Evolutionary conservation across 2,329 filamentous ascomycete genomes (phyloP).

Genomic region (Fusarium nematophilum): DNA sequence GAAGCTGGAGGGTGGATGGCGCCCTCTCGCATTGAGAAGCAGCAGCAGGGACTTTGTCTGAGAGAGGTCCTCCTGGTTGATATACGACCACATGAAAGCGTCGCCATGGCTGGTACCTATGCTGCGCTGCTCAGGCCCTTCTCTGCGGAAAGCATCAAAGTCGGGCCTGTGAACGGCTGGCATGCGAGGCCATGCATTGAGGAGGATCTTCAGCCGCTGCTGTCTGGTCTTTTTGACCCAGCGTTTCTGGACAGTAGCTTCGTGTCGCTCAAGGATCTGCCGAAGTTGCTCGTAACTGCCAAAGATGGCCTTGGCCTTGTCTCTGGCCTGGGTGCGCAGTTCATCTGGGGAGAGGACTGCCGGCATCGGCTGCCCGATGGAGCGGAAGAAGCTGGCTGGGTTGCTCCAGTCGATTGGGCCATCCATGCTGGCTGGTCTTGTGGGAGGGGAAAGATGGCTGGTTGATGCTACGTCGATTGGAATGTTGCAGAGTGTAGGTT

Average conservation of each 20-base stretch:
- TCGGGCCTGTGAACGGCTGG: slow-evolving; percentile 62
- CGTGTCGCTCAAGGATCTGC: slow-evolving; percentile 60
- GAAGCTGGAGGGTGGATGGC: slow-evolving; percentile 59
- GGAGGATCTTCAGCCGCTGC: slow-evolving; percentile 59
- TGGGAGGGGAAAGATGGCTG: too few species aligned
- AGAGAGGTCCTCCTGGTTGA: slow-evolving; percentile 68
- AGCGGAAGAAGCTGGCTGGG: neutral
- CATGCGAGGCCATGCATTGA: slow-evolving; percentile 63
- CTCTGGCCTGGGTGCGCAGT: slow-evolving; percentile 20
- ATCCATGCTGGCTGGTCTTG: too few species aligned
- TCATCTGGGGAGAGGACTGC: slow-evolving; percentile 5
- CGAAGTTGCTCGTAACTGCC: slow-evolving; percentile 49
- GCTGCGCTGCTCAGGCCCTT: slow-evolving; percentile 23
- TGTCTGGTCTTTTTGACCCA: slow-evolving; percentile 65
- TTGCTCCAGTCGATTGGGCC: slow-evolving; percentile 17
- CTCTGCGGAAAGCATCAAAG: slow-evolving; percentile 52
- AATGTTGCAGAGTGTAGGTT: too few species aligned
- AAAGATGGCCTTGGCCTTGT: slow-evolving; percentile 46
- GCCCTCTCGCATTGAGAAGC: slow-evolving; percentile 63
- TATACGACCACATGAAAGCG: slow-evolving; percentile 62
- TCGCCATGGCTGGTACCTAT: slow-evolving; percentile 43
- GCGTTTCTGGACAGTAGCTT: slow-evolving; percentile 61
- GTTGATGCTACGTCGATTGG: too few species aligned
- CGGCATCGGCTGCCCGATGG: slow-evolving; percentile 1
- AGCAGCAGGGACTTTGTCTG: slow-evolving; percentile 58